Base-by-base conservation (phyloP, 169 alveolate genomes). In the Cytauxzoon felis region DNA sequence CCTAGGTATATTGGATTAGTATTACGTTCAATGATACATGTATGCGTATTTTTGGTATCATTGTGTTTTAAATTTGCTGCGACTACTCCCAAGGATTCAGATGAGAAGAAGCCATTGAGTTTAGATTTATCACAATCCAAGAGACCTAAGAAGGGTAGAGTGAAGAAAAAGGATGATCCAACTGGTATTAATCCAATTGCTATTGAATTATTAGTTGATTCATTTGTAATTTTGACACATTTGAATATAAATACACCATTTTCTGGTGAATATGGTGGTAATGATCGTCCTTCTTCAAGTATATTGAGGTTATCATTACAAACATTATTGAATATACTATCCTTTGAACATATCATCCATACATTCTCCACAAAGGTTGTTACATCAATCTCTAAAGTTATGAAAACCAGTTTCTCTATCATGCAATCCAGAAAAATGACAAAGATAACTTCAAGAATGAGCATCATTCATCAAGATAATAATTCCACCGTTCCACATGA, bases 191-290 rank as follows among this genome's bases (percentile, higher is more conserved):
- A 73, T 54, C 21, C 36, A 13, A 48, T 63, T 9, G 84, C 84
- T n/a, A 9, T 73, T 13, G 78, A 73, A 30, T 33, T 47, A 26
- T 18, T 73, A 43, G 56, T 54, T 18, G 78, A 73, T 53, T 21
- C 68, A 5, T 13, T 73, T 67, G 45, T 73, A 63, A 53, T 23
- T 23, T 7, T 63, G 27, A 47, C 78, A 16, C 21, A 41, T 2
- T 29, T 23, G 24, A 19, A 40, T 26, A 1, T 73, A 24, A 19
- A 34, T 34, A 33, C 26, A 3, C 84, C 78, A 2, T 73, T 59
- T 48, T 29, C 56, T 11, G 71, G 68, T 6, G 76, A 54, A 11
- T 73, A 73, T 53, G 78, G 84, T 24, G 84, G 84, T 4, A 33
- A 3, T 0, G 72, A 63, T 23, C 23, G 64, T 21, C 56, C 78